Conservation (phyloP, 1,139 yeast species). For the Meyerozyma athensensis region DNA sequence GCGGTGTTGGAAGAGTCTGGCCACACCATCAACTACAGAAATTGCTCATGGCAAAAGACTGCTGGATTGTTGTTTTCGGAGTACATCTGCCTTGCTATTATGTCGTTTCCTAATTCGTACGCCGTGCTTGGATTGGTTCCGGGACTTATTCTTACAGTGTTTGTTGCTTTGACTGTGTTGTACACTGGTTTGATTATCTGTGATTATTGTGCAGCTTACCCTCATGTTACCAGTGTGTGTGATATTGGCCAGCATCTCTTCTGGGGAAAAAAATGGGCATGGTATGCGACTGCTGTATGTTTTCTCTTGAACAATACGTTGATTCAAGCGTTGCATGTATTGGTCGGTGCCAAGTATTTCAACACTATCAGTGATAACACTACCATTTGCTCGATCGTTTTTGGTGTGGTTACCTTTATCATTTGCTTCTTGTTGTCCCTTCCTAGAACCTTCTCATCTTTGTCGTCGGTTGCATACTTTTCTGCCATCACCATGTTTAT, state of each 20-base stretch:
- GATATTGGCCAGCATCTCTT: constrained; percentile 57
- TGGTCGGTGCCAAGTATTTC: constrained; percentile 56
- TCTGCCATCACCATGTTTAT: constrained; percentile 55
- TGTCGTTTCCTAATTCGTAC: constrained; percentile 64
- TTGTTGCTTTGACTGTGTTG: constrained; percentile 46
- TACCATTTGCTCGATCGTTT: constrained; percentile 49
- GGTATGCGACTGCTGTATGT: constrained; percentile 55
- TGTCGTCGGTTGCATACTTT: constrained; percentile 47
- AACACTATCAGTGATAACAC: constrained; percentile 49
- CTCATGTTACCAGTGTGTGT: constrained; percentile 48
- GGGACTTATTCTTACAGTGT: constrained; percentile 50
- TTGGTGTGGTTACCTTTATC: constrained; percentile 42
- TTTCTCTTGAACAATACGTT: constrained; percentile 52
- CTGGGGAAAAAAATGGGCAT: constrained; percentile 48
- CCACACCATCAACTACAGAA: constrained; percentile 40
- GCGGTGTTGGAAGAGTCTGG: constrained; percentile 16
- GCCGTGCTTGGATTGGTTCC: constrained; percentile 56
- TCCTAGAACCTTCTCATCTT: constrained; percentile 52
- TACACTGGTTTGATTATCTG: constrained; percentile 53
- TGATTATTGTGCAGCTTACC: constrained; percentile 52
- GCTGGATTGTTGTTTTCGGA: constrained; percentile 57
- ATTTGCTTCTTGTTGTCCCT: constrained; percentile 47
- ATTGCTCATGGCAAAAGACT: constrained; percentile 55
- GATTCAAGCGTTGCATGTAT: constrained; percentile 55
- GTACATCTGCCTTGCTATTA: constrained; percentile 57